Evolutionary conservation across 1,284 basidiomycete species (phyloP).

Genomic region (Tilletia indica): DNA sequence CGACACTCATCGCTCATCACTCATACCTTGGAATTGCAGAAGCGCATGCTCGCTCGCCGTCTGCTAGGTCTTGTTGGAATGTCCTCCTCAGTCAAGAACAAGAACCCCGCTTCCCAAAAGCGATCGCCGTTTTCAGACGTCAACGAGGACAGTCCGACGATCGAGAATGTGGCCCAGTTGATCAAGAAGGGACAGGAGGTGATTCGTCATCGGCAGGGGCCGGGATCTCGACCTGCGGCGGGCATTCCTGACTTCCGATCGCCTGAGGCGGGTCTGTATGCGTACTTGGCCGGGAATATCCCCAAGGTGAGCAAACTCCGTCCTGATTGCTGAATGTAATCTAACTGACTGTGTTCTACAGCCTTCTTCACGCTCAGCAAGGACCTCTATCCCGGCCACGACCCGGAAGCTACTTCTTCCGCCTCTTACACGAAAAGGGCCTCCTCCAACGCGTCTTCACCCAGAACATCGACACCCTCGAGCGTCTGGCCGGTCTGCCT

Average conservation of each 20-base stretch:
- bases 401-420: constrained; percentile 82
- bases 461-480: constrained; percentile 78
- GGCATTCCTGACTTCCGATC: constrained; percentile 59
- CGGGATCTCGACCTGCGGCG: constrained; percentile 61
- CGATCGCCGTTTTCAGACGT: background rate
- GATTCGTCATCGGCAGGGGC: constrained; percentile 61
- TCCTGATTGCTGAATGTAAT: too few species aligned
- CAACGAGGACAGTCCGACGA: constrained; percentile 27
- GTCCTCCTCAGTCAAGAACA: background rate
- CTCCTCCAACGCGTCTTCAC: constrained; percentile 77
- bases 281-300: constrained; percentile 58
- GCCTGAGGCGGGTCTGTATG: constrained; percentile 62
- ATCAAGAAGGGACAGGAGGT: constrained; percentile 52
- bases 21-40: too few species aligned
- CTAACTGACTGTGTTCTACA: background rate
- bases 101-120: too few species aligned
- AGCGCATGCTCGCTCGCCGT: constrained; percentile 4
- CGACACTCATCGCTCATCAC: too few species aligned
- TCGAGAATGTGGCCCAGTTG: constrained; percentile 30
- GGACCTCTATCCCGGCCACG: constrained; percentile 84
- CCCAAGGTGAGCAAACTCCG: constrained; percentile 35
- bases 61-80: background rate
- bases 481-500: constrained; percentile 77
- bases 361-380: constrained; percentile 61
- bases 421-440: constrained; percentile 67